Evolutionary conservation across 352 stramenopile species (phyloP).

Genomic region (Globisporangium canariense): DNA sequence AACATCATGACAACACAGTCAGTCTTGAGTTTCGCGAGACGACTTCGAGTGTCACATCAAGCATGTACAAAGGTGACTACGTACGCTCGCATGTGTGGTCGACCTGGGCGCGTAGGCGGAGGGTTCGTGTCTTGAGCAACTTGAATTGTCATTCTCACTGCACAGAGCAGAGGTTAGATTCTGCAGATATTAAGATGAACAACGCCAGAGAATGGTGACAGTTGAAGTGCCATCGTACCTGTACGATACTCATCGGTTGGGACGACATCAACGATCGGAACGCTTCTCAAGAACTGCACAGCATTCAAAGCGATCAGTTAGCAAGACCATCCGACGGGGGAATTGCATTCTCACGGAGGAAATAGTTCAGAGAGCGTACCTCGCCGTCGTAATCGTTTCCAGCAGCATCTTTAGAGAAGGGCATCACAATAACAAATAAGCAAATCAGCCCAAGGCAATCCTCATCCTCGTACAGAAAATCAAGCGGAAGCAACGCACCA

Average conservation of each 20-base stretch:
- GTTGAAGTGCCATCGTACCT: slow-evolving; percentile 16
- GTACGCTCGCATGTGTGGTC: slow-evolving; percentile 33
- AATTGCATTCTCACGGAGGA: neutral
- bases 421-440: neutral
- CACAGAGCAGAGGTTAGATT: neutral
- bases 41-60: neutral
- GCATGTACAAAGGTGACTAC: neutral
- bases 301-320: too few relatives aligned
- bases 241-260: slow-evolving; percentile 30
- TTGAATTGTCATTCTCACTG: slow-evolving; percentile 60
- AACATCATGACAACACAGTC: neutral
- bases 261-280: slow-evolving; percentile 29
- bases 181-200: neutral
- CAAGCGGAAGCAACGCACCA: slow-evolving; percentile 35
- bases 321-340: too few relatives aligned
- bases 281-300: slow-evolving; percentile 19
- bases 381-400: slow-evolving; percentile 54
- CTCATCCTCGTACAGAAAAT: neutral
- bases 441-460: neutral
- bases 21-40: neutral
- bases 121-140: slow-evolving; percentile 27
- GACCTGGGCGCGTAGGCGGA: slow-evolving; percentile 19
- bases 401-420: slow-evolving; percentile 29
- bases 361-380: slow-evolving; percentile 20
- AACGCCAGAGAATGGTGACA: neutral